Evolutionary conservation across 2,329 filamentous ascomycete genomes (phyloP).

Genomic region (Hypoxylon sp.): DNA sequence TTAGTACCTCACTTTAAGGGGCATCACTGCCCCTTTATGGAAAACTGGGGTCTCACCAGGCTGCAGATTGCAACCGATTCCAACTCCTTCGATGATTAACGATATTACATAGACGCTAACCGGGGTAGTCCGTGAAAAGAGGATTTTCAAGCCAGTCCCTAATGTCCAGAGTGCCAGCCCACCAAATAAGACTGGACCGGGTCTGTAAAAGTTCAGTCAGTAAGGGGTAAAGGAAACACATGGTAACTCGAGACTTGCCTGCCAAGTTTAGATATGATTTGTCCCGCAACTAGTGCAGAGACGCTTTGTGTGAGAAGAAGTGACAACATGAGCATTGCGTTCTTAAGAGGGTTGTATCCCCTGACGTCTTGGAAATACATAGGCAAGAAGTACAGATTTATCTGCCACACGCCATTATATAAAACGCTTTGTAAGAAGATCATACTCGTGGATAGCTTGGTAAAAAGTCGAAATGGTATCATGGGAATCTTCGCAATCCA

Average conservation of each 20-base stretch:
- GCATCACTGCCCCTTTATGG: neutral
- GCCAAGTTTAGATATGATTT: slow-evolving; percentile 45
- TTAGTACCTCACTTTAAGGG: neutral
- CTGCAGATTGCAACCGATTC: slow-evolving; percentile 51
- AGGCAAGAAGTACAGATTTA: slow-evolving; percentile 57
- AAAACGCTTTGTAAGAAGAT: slow-evolving; percentile 55
- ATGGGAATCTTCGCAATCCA: slow-evolving; percentile 44
- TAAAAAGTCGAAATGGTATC: slow-evolving; percentile 44
- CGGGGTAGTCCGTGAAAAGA: slow-evolving; percentile 47
- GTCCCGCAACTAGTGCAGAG: slow-evolving; percentile 45
- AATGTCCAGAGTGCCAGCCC: slow-evolving; percentile 49
- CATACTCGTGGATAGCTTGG: slow-evolving; percentile 29
- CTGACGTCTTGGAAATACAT: slow-evolving; percentile 50
- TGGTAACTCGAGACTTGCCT: slow-evolving; percentile 36
- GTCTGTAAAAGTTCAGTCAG: slow-evolving; percentile 1
- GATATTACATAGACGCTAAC: slow-evolving; percentile 43
- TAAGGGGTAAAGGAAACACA: neutral
- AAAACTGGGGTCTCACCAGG: slow-evolving; percentile 36
- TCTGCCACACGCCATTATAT: slow-evolving; percentile 66
- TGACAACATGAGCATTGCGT: slow-evolving; percentile 48
- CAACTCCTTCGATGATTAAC: slow-evolving; percentile 49
- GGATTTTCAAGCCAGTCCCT: slow-evolving; percentile 48
- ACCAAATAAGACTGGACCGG: slow-evolving; percentile 44
- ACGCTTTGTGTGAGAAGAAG: slow-evolving; percentile 47
- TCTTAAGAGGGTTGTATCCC: slow-evolving; percentile 46